A percentile compares a stretch with the other conserved stretches of the same genome.
These are phyloP conservation scores for Candida nemodendra DNA, from an alignment of 805 yeast species.

Conservation along the genomic window DNA sequence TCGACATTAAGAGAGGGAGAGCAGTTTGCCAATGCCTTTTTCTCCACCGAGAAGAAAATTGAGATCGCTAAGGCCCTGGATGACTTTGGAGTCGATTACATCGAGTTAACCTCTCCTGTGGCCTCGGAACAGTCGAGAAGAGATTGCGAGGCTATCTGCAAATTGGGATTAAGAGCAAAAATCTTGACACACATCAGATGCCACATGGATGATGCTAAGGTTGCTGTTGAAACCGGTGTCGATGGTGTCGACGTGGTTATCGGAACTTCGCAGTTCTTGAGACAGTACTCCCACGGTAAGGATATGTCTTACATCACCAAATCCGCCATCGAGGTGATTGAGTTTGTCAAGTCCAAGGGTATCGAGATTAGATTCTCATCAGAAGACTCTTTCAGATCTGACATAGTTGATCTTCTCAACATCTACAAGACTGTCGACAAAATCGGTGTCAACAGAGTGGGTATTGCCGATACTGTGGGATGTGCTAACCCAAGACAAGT, in stretches of 20 bases:
- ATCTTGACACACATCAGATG: slow-evolving; percentile 96
- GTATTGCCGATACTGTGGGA: slow-evolving; percentile 99
- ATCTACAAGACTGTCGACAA: slow-evolving; percentile 95
- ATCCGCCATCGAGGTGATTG: slow-evolving; percentile 94
- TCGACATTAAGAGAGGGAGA: slow-evolving; percentile 98
- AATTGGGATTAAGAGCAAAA: slow-evolving; percentile 92
- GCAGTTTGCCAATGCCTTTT: slow-evolving; percentile 97
- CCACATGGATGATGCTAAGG: slow-evolving; percentile 97
- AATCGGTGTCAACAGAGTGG: slow-evolving; percentile 97
- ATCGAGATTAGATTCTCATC: slow-evolving; percentile 96
- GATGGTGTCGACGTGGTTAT: slow-evolving; percentile 99
- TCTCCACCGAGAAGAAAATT: slow-evolving; percentile 89
- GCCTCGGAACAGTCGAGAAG: slow-evolving; percentile 90
- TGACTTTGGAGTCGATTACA: slow-evolving; percentile 97
- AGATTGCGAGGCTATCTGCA: slow-evolving; percentile 98
- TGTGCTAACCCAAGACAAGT: slow-evolving; percentile 99
- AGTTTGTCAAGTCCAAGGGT: slow-evolving; percentile 94
- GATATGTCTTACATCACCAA: slow-evolving; percentile 98
- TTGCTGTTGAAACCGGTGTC: slow-evolving; percentile 97
- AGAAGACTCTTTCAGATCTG: slow-evolving; percentile 97
- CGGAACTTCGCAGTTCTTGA: slow-evolving; percentile 92
- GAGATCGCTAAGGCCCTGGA: slow-evolving; percentile 96
- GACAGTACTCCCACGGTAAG: slow-evolving; percentile 96
- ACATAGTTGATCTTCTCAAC: slow-evolving; percentile 90
- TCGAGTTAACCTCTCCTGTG: slow-evolving; percentile 96